A percentile compares a stretch with the other conserved stretches of the same genome.
Evolutionary conservation across 441 rosid genomes (phyloP).

Genomic region (Gossypium gossypioides): DNA sequence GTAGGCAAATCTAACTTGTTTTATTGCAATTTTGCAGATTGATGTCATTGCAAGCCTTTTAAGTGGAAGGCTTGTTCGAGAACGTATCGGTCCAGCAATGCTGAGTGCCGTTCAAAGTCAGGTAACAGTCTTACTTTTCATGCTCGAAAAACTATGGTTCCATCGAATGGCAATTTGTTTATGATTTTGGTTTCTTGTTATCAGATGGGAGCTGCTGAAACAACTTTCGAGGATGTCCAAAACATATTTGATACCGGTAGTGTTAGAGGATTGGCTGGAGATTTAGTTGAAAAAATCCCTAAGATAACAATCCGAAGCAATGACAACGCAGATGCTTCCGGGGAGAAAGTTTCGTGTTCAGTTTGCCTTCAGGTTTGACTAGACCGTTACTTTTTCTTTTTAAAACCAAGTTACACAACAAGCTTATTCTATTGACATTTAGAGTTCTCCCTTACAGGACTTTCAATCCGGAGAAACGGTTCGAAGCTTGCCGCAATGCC

Average conservation of each 20-base stretch:
- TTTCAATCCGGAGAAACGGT: slow-evolving; percentile 81
- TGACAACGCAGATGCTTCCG: slow-evolving; percentile 55
- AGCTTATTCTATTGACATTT: slow-evolving; percentile 1
- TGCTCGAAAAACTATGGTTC: not conserved
- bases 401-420: not conserved
- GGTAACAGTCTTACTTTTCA: slow-evolving; percentile 31
- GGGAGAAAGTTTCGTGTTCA: slow-evolving; percentile 68
- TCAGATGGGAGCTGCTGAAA: slow-evolving; percentile 86
- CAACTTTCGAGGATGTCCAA: slow-evolving; percentile 52
- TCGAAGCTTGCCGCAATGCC: slow-evolving; percentile 82
- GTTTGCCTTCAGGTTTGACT: slow-evolving; percentile 83
- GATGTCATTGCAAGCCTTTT: slow-evolving; percentile 90
- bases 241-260: slow-evolving; percentile 76
- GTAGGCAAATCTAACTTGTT: not conserved
- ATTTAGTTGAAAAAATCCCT: slow-evolving; percentile 71
- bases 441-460: slow-evolving; percentile 44
- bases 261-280: slow-evolving; percentile 70
- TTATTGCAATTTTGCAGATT: slow-evolving; percentile 37
- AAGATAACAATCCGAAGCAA: slow-evolving; percentile 54
- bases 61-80: slow-evolving; percentile 90
- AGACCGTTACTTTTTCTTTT: not conserved
- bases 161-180: slow-evolving; percentile 9
- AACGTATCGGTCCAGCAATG: slow-evolving; percentile 93
- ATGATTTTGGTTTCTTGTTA: slow-evolving; percentile 8
- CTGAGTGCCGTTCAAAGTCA: slow-evolving; percentile 93